Evolutionary conservation across 148 eudicot species (phyloP), one percentile per base, ranked within the genome.

Genomic region (Heliosperma pusillum): DNA sequence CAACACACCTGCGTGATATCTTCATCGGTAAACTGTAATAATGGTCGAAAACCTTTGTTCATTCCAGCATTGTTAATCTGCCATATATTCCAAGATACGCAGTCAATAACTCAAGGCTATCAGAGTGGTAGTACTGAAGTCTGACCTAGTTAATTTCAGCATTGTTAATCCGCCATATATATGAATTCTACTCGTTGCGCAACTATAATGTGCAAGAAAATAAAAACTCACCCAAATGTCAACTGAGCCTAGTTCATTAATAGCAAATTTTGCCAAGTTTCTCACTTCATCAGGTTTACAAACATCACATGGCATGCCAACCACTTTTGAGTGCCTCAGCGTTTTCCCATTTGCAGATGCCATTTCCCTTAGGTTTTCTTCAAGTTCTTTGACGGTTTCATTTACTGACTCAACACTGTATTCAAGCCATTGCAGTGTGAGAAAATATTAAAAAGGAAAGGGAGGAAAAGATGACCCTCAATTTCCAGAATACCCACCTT

Each of bases 1-100:
- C 27, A 55, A 27, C 74, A 13, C 24, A 95, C 99, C 94, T 95
- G 97, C 84, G 83, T 83, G 70, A 95, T 86, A 79, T 95, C 99
- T 74, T 95, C 91, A 63, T 95, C 94, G 72, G 77, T 85, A 78
- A 95, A 95, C 84, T 95, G 87, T 82, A 95, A 82, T 80, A 95
- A 95, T 59, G 99, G 99, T 82, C 99, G 89, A 82, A 95, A 95
- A 64, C 99, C 99, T 88, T 95, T 95, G 85, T 95, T 95, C 71
- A 89, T 87, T 66, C 99, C 99, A 9, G 99, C 99, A 86, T 95
- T 95, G 79, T 95, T 95, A 66, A 95, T 91, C 99, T 95, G 90
- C 61, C 81, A 55, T 70, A 45, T 21, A 45, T 59, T 58, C 42
- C 10, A 36, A 53, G 25, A 24, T 7, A 55, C 10, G 0, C 42